Evolutionary conservation across 306 rosid genomes (phyloP), one percentile per base, ranked within the genome.

Genomic region (Cucurbita argyrosperma): DNA sequence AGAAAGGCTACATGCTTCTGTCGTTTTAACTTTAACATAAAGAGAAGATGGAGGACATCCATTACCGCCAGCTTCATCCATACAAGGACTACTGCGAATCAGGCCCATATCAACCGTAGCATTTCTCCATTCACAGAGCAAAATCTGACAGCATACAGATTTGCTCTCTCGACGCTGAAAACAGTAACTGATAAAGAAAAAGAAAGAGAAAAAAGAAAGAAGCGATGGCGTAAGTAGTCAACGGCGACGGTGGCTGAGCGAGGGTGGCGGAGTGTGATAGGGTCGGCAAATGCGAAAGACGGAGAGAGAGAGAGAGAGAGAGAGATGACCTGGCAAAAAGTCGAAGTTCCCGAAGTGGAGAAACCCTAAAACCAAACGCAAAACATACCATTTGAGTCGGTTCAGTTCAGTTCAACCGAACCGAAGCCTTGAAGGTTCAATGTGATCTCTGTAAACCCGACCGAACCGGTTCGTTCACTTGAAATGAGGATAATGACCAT

Each of bases 141-240:
- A 39, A 77, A 83, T 76, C 80, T 83, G 77, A 85, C 82, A 83
- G 73, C 62, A 43, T 62, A 60, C 71, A 75, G 74, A 84, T 84
- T 80, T 76, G 83, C 74, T 80, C 82, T 76, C 66, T 64, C 72
- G 75, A 61, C 45, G 61, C 75, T 61, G 35, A 45, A 66, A 61
- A 60, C 49, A 73, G 69, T 52, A 79, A 72, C 46, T 49, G 30
- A 72, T 30, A 76, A 76, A 63, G 72, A 61, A 74, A 30, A 30
- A 30, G 35, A 30, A 61, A 74, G 60, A 39, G 39, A 57, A 35
- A 53, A 67, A 56, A 40, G 35, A 12, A 1, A 8, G 54, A 50
- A 50, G 7, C 54, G 54, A 50, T n/a, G 18, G 54, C 6, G 18
- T 50, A n/a, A n/a, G 54, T 50, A 50, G 54, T 14, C 18, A 7